Evolutionary conservation across 2,329 filamentous ascomycete species (phyloP), one percentile per base, ranked within the genome.

Genomic region (Coniochaeta sp.): DNA sequence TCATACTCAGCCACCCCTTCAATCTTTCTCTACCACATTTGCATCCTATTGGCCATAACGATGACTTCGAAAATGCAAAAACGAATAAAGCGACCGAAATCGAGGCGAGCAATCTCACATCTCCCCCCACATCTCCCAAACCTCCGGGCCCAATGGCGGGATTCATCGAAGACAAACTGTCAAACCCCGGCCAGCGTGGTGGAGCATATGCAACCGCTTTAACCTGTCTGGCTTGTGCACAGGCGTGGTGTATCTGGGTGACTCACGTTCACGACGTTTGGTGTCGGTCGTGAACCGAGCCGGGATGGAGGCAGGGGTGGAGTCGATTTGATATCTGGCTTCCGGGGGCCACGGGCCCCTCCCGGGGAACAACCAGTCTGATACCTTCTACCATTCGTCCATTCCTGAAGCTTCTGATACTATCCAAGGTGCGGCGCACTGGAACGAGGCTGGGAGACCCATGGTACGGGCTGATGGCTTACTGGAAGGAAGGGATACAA

Each of bases 181-280:
- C n/a, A n/a, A n/a, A n/a, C n/a, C n/a, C n/a, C n/a, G n/a, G n/a
- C n/a, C n/a, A n/a, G n/a, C n/a, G n/a, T n/a, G n/a, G n/a, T n/a
- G n/a, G n/a, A n/a, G n/a, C n/a, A 14, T 22, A 42, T 50, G 33
- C 48, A 50, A 31, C n/a, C 24, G 30, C 33, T 50, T 45, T 42
- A 18, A 38, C 49, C n/a, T n/a, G n/a, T n/a, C n/a, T n/a, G n/a
- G n/a, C n/a, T 45, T 42, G 32, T 42, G 33, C 38, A 42, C 38
- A 8, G 18, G 20, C 6, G 9, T 3, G 38, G 8, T 14, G 20
- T 18, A 24, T 42, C 26, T 24, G 9, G 14, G 38, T 42, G 38
- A 42, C 38, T 42, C 38, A 42, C 26, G n/a, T 26, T 42, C 38
- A 42, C 38, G 38, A 42, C n/a, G 3, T 16, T 14, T 42, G 12